phyloP scores from a whole-genome alignment of 805 yeast species.

The Candida endomychidarum region DNA sequence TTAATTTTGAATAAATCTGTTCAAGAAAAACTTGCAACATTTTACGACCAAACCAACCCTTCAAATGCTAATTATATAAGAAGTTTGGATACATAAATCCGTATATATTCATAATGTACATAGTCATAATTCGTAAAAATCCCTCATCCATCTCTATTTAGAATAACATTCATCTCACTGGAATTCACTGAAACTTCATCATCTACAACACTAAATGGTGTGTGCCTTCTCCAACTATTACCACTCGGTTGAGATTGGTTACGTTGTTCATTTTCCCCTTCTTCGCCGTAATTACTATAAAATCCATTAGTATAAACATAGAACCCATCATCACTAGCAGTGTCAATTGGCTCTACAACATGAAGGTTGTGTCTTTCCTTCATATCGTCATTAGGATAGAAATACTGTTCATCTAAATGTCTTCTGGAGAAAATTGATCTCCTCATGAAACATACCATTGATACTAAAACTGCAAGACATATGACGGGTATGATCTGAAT shows the following conservation, averaged over 20 bases:
- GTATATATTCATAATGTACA: conserved; percentile 7
- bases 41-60: conserved; percentile 2
- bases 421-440: conserved; percentile 58
- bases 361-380: conserved; percentile 23
- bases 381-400: conserved; percentile 36
- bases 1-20: not conserved
- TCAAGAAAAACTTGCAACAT: not conserved
- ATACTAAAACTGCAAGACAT: conserved; percentile 59
- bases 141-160: conserved; percentile 11
- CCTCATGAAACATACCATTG: conserved; percentile 69
- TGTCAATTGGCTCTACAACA: conserved; percentile 17
- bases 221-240: conserved; percentile 21
- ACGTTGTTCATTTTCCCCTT: conserved; percentile 18
- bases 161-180: conserved; percentile 10
- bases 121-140: conserved; percentile 9
- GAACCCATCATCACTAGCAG: conserved; percentile 44
- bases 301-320: conserved; percentile 44
- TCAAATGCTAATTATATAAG: conserved; percentile 3
- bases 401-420: conserved; percentile 33
- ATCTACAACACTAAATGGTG: conserved; percentile 14
- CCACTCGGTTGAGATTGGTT: conserved; percentile 16
- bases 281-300: conserved; percentile 26
- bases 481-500: conserved; percentile 68
- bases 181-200: conserved; percentile 18
- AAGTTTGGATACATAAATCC: no score